Evolutionary conservation across 202 grass and related monocot genomes (phyloP).

Genomic region (Hordeum pubiflorum): DNA sequence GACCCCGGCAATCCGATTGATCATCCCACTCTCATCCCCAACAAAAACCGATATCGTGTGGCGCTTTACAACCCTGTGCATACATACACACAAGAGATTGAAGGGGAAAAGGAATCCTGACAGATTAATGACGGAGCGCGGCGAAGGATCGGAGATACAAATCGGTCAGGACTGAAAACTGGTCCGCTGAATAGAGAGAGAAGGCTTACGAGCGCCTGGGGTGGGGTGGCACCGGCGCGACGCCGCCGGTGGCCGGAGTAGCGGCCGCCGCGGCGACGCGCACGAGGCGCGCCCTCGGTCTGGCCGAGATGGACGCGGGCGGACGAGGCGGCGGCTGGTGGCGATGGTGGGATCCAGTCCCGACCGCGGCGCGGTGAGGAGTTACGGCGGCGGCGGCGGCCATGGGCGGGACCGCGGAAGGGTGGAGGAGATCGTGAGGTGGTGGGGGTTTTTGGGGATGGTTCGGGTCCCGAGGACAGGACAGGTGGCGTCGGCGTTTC

Average conservation of each 20-base stretch:
- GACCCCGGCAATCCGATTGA: conserved; percentile 76
- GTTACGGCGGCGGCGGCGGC: neutral
- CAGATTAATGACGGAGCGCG: neutral
- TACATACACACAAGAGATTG: neutral
- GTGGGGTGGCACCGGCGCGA: neutral
- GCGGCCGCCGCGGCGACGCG: neutral
- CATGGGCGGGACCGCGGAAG: neutral
- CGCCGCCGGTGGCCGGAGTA: conserved; percentile 16
- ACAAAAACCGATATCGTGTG: conserved; percentile 79
- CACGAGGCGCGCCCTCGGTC: neutral
- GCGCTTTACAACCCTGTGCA: conserved; percentile 29
- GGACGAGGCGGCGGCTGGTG: neutral
- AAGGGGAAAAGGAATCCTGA: neutral
- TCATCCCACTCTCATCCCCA: conserved; percentile 79
- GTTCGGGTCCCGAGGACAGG: neutral
- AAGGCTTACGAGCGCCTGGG: conserved; percentile 14
- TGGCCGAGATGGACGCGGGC: neutral
- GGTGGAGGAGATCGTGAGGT: neutral
- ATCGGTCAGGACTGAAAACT: neutral
- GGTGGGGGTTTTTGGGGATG: neutral
- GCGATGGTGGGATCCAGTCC: neutral
- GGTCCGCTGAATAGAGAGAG: neutral
- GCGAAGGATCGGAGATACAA: neutral
- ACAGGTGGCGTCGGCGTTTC: neutral
- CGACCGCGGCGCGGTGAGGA: neutral